Conservation (phyloP, 179 eudicot species). For the Pouteria campechiana region DNA sequence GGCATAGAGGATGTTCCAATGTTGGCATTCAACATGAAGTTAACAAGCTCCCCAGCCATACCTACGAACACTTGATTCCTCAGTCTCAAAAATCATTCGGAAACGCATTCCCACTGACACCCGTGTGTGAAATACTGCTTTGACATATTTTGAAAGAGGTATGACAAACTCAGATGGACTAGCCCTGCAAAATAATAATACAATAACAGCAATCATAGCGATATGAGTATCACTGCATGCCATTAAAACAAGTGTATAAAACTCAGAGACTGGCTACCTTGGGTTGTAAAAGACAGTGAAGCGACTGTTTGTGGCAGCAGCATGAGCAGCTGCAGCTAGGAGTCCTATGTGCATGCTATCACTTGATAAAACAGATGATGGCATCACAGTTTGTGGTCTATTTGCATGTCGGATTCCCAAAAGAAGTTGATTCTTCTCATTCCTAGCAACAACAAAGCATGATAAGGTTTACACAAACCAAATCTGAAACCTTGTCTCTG, state of each 20-base stretch:
- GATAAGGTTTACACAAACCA: not conserved
- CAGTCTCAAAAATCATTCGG: conserved; percentile 98
- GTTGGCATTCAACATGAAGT: too few species aligned
- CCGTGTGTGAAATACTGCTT: conserved; percentile 95
- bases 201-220: too few species aligned
- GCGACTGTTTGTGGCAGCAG: conserved; percentile 95
- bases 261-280: conserved; percentile 49
- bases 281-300: conserved; percentile 92
- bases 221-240: too few species aligned
- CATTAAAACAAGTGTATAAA: too few species aligned
- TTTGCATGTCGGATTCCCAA: conserved; percentile 94
- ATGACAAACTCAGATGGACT: conserved; percentile 96
- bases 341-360: conserved; percentile 99
- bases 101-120: conserved; percentile 99
- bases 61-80: conserved; percentile 99
- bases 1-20: too few species aligned
- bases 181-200: conserved; percentile 91
- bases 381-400: conserved; percentile 99
- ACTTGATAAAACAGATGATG: conserved; percentile 96
- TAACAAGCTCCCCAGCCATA: conserved; percentile 17
- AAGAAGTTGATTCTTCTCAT: conserved; percentile 94
- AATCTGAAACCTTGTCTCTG: not conserved
- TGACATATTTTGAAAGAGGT: conserved; percentile 80
- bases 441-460: too few species aligned
- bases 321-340: conserved; percentile 99